Base-by-base conservation (phyloP, 73 alveolate genomes). In the Paramecium pentaurelia region DNA sequence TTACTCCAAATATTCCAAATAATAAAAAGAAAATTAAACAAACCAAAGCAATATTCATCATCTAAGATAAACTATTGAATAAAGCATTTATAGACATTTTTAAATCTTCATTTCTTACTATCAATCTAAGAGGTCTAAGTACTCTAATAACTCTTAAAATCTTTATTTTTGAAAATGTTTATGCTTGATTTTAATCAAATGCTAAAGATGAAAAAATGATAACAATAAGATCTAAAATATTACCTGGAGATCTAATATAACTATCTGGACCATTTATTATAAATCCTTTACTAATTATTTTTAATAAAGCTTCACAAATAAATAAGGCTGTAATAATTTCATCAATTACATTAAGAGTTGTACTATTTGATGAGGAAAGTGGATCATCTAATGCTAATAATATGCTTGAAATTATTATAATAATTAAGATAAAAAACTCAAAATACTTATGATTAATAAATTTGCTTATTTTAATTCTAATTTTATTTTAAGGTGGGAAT, bases 1-100 rank as follows among this genome's bases (percentile, higher is more conserved):
- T 95, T 6, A 94, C 95, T 30, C 97, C 97, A 32, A 94, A 93
- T 86, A 96, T 95, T 28, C 97, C 97, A 85, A 96, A 96, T 3
- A 96, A 37, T 7, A 96, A 58, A 84, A 88, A 95, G 80, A 95
- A 94, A 16, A 95, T 92, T 22, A 93, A 1, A 40, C 94, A 54
- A n/a, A 96, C 88, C 27, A 95, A 77, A 14, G 87, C 42, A 12
- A 94, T 94, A 92, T 96, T 95, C 30, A 88, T 38, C 60, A 93
- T 89, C 36, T 91, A 44, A 9, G 96, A 95, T n/a, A 96, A 37
- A 10, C 96, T 94, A 60, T 83, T 75, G 37, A 93, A 45, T 60
- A 95, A 64, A 5, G 98, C 95, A 80, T 93, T 28, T 7, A 96
- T 93, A 22, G 96, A 97, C 27, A 96, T 68, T 51, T 95, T 95